Percentiles rank a stretch among this genome's conserved stretches.
Conservation (phyloP, 2,329 filamentous ascomycete species). For the Ceratocystis huliohia region DNA sequence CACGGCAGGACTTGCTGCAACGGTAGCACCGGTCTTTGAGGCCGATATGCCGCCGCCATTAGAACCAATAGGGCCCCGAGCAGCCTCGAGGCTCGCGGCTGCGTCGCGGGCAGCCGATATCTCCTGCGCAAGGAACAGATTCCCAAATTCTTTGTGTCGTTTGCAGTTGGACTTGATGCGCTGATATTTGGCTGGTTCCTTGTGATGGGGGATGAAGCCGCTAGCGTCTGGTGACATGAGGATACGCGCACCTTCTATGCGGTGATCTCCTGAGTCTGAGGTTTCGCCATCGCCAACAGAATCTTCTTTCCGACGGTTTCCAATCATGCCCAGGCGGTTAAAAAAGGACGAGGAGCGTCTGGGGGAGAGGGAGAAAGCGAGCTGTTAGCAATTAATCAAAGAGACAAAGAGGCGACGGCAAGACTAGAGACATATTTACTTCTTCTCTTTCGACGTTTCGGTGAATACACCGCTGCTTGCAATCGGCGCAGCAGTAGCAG, state of each 20-base stretch:
- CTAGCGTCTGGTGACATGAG: conserved; percentile 38
- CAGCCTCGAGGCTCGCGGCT: conserved; percentile 20
- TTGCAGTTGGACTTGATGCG: conserved; percentile 72
- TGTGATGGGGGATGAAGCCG: conserved; percentile 74
- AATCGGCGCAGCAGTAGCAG: not conserved
- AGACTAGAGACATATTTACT: not conserved
- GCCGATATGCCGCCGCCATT: conserved; percentile 15
- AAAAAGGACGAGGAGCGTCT: conserved; percentile 87
- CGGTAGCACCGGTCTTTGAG: conserved; percentile 28
- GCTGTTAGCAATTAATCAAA: not conserved
- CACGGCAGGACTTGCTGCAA: not conserved
- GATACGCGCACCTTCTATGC: conserved; percentile 68
- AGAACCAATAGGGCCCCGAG: not conserved
- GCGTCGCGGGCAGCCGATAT: conserved; percentile 36
- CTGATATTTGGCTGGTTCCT: conserved; percentile 83
- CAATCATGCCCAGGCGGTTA: conserved; percentile 60
- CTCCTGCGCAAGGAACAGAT: conserved; percentile 84
- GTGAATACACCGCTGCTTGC: not conserved
- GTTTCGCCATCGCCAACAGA: conserved; percentile 54
- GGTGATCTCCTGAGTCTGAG: conserved; percentile 54
- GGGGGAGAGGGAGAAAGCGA: not conserved
- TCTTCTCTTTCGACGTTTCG: conserved; percentile 5
- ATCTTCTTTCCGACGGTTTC: conserved; percentile 13
- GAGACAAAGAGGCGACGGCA: not conserved
- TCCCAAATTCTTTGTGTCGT: conserved; percentile 68